phyloP scores from a whole-genome alignment of 345 rosid species.

The Populus nigra region DNA sequence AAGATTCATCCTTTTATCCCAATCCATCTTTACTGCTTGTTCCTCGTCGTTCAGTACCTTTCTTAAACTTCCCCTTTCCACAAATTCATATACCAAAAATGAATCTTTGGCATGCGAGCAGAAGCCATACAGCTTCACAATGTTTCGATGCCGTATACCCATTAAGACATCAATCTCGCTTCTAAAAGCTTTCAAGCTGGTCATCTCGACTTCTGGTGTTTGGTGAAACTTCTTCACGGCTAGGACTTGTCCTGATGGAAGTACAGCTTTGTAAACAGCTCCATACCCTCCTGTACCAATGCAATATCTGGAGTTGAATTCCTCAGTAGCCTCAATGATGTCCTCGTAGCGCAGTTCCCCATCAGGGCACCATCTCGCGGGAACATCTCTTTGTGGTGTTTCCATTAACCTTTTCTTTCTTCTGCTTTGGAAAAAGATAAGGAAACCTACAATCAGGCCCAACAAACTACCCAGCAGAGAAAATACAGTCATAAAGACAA shows the following conservation, averaged over 20 bases:
- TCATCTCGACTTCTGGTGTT: background rate
- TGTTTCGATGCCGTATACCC: slow-evolving; percentile 7
- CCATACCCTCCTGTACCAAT: slow-evolving; percentile 11
- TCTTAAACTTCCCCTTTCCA: slow-evolving; percentile 14
- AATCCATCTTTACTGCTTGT: background rate
- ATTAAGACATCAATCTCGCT: slow-evolving; percentile 4
- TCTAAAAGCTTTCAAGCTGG: background rate
- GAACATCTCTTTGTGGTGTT: background rate
- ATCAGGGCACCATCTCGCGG: background rate
- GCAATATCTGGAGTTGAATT: slow-evolving; percentile 2
- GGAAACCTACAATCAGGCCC: background rate
- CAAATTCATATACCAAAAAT: slow-evolving; percentile 10
- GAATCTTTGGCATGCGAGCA: slow-evolving; percentile 2
- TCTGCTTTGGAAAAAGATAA: background rate
- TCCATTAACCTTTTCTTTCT: background rate
- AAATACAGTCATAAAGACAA: background rate
- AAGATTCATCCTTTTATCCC: slow-evolving; percentile 10
- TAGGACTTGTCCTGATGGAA: slow-evolving; percentile 1
- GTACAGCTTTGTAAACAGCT: slow-evolving; percentile 2
- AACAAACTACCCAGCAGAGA: background rate
- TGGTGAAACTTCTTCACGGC: slow-evolving; percentile 15
- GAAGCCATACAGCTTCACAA: background rate
- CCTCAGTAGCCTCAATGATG: slow-evolving; percentile 10
- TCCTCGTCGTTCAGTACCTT: background rate
- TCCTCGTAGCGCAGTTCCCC: background rate